phyloP scores from a whole-genome alignment of 2,329 filamentous ascomycete genomes.

The Aphanoascus verrucosus region DNA sequence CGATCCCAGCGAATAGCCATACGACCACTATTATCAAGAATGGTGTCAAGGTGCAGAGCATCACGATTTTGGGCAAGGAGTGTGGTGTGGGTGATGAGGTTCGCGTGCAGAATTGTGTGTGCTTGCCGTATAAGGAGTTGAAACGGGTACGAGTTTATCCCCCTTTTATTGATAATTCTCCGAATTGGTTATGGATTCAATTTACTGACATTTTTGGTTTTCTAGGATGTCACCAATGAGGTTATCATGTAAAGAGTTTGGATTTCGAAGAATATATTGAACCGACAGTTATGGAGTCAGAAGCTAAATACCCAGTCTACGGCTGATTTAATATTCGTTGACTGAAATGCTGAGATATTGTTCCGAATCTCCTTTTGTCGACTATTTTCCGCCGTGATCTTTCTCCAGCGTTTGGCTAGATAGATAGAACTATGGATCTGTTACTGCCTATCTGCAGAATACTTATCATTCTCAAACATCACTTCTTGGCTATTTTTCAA shows the following conservation, averaged over 20 bases:
- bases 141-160: slow-evolving; percentile 61
- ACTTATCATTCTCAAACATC: background rate
- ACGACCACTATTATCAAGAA: slow-evolving; percentile 94
- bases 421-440: background rate
- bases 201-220: slow-evolving; percentile 21
- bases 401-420: background rate
- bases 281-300: background rate
- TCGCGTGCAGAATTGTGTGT: slow-evolving; percentile 93
- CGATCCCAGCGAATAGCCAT: slow-evolving; percentile 76
- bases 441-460: background rate
- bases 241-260: slow-evolving; percentile 60
- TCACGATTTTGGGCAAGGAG: slow-evolving; percentile 95
- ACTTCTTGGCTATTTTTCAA: background rate
- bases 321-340: background rate
- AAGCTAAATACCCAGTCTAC: background rate
- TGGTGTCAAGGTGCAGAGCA: slow-evolving; percentile 95
- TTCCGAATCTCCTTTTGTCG: background rate
- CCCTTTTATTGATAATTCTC: background rate
- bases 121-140: slow-evolving; percentile 93
- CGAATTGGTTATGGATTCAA: slow-evolving; percentile 9
- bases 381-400: background rate
- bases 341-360: background rate
- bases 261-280: background rate
- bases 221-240: slow-evolving; percentile 58
- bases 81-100: slow-evolving; percentile 89